A percentile compares a stretch with the other conserved stretches of the same genome.
These are phyloP conservation scores for Gynandropsis gynandra DNA, from an alignment of 345 rosid genomes.

Conservation along the genomic window DNA sequence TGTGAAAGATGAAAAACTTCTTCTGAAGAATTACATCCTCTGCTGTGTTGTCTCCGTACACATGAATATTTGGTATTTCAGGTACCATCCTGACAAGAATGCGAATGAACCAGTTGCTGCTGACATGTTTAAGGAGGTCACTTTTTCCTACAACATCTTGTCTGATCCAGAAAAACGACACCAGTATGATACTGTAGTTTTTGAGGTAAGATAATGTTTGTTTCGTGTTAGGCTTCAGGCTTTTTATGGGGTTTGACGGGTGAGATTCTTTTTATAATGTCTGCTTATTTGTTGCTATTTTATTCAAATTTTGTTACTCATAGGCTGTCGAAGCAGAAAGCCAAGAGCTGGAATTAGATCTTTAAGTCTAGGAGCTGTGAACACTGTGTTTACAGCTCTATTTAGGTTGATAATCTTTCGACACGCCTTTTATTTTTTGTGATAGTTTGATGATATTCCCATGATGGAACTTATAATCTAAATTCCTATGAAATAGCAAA, in stretches of 20 bases:
- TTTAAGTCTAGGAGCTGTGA: slow-evolving; percentile 92
- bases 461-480: background rate
- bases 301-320: slow-evolving; percentile 9
- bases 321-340: slow-evolving; percentile 72
- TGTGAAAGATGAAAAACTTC: background rate
- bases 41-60: background rate
- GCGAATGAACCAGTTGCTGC: slow-evolving; percentile 86
- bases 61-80: slow-evolving; percentile 22
- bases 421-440: background rate
- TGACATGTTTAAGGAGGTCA: slow-evolving; percentile 80
- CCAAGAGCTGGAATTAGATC: slow-evolving; percentile 92
- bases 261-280: slow-evolving; percentile 3
- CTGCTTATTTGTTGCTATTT: background rate
- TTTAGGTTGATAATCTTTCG: slow-evolving; percentile 58
- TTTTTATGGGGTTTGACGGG: background rate
- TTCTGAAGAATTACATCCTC: background rate
- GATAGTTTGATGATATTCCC: background rate
- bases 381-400: slow-evolving; percentile 90
- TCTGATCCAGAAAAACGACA: slow-evolving; percentile 82
- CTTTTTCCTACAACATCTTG: slow-evolving; percentile 78
- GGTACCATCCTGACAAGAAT: slow-evolving; percentile 99
- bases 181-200: slow-evolving; percentile 78
- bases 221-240: background rate
- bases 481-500: slow-evolving; percentile 42
- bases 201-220: slow-evolving; percentile 57